These are phyloP conservation scores for Monilinia fructicola DNA, from an alignment of 2,329 filamentous ascomycete genomes.

Conservation along the genomic window DNA sequence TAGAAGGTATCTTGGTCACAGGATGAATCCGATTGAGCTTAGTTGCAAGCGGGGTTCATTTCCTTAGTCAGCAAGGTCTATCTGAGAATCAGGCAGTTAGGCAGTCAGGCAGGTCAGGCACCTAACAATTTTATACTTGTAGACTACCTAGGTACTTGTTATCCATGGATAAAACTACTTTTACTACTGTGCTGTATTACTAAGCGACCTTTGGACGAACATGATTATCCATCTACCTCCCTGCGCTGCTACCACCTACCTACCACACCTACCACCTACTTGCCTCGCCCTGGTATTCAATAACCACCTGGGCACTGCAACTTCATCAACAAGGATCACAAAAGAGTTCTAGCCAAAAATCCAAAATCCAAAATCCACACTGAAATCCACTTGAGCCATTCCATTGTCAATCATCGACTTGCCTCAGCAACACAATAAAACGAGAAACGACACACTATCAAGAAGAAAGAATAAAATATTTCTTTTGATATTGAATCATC, in stretches of 20 bases:
- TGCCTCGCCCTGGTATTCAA: too few relatives aligned
- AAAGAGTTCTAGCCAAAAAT: conserved; percentile 1
- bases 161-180: too few relatives aligned
- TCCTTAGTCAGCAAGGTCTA: neutral
- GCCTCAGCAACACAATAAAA: conserved; percentile 11
- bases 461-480: neutral
- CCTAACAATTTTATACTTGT: too few relatives aligned
- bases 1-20: conserved; percentile 22
- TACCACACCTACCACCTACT: too few relatives aligned
- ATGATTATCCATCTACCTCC: too few relatives aligned
- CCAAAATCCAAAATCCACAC: conserved; percentile 7
- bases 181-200: too few relatives aligned
- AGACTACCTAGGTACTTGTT: too few relatives aligned
- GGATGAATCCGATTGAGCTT: conserved; percentile 9
- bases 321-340: neutral
- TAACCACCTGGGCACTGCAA: too few relatives aligned
- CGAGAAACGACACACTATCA: neutral
- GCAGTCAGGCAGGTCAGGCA: too few relatives aligned
- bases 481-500: neutral
- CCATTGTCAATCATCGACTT: conserved; percentile 16
- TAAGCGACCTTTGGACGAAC: too few relatives aligned
- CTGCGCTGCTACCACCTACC: too few relatives aligned
- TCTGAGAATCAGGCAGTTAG: too few relatives aligned
- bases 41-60: conserved; percentile 16
- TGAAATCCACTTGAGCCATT: conserved; percentile 12